These are phyloP conservation scores for Aspergillus amoenus DNA, from an alignment of 2,329 filamentous ascomycete genomes.

Conservation along the genomic window DNA sequence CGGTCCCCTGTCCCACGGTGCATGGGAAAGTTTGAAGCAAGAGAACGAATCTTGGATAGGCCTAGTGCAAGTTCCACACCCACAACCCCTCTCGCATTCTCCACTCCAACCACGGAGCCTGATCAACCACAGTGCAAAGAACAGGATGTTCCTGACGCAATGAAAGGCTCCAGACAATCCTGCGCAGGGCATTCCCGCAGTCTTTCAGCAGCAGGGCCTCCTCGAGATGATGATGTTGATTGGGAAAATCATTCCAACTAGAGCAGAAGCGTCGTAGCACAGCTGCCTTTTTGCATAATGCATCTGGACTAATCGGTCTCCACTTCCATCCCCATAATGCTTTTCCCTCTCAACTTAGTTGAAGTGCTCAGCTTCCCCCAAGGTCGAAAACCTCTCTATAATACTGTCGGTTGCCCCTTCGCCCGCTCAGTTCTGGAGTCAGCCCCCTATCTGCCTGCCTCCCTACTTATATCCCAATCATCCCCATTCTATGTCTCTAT, in stretches of 20 bases:
- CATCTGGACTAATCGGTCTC: conserved; percentile 5
- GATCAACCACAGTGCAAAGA: background rate
- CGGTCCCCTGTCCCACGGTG: background rate
- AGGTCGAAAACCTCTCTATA: conserved; percentile 3
- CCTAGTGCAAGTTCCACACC: background rate
- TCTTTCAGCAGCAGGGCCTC: background rate
- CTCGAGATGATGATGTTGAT: background rate
- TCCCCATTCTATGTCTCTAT: background rate
- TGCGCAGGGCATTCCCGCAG: background rate
- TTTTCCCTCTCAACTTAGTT: background rate
- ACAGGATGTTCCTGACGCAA: background rate
- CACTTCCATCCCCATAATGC: background rate
- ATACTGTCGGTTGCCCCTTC: background rate
- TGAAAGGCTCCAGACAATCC: background rate
- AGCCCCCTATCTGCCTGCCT: background rate
- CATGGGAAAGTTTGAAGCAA: conserved; percentile 7
- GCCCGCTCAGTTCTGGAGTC: background rate
- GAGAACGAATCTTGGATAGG: background rate
- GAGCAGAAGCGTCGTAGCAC: conserved; percentile 4
- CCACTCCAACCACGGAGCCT: background rate
- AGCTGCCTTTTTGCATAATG: conserved; percentile 9
- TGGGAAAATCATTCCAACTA: conserved; percentile 2
- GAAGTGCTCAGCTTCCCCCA: conserved; percentile 6
- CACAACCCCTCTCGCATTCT: conserved; percentile 7
- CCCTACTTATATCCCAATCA: background rate